Evolutionary conservation across 441 rosid genomes (phyloP), one percentile per base, ranked within the genome.

Genomic region (Capsella rubella): DNA sequence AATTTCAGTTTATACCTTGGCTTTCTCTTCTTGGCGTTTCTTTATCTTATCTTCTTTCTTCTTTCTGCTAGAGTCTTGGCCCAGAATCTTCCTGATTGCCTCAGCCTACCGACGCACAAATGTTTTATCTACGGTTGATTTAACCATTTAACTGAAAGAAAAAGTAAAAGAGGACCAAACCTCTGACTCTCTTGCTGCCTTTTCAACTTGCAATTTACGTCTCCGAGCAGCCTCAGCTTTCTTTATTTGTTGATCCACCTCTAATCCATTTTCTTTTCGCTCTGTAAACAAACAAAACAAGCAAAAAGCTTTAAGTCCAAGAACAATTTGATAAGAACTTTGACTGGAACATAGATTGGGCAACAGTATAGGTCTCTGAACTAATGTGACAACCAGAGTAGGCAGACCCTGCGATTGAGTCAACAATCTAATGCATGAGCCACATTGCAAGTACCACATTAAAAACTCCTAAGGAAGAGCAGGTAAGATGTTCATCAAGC

Each of bases 191-290:
- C 88, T 82, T 53, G 87, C 90, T 73, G 96, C 98, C 81, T 95
- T 95, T 72, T 92, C 95, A 32, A 85, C 90, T 82, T 92, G 99
- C 79, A 90, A 10, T 79, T 91, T 85, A n/a, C 99, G 93, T 71
- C 91, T 89, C 83, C 90, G 90, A 13, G 95, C 96, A 64, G 97
- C 98, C 86, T 95, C 99, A 0, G 90, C 81, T 80, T 90, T 95
- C 87, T 90, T 95, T 34, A 88, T 66, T 77, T 87, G 96, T 84
- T 84, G 92, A 81, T 95, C 97, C 29, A 86, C 80, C 35, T 95
- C 99, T 31, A 95, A 40, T 35, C 89, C 93, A 74, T 83, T 84
- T 77, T 89, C 96, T 84, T 92, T 92, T 81, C 84, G 88, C 80
- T 87, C 99, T 92, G 88, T 54, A 67, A 52, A 0, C 50, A 55